Evolutionary conservation across 768 basidiomycete genomes (phyloP).

Genomic region (Psilocybe azurescens): DNA sequence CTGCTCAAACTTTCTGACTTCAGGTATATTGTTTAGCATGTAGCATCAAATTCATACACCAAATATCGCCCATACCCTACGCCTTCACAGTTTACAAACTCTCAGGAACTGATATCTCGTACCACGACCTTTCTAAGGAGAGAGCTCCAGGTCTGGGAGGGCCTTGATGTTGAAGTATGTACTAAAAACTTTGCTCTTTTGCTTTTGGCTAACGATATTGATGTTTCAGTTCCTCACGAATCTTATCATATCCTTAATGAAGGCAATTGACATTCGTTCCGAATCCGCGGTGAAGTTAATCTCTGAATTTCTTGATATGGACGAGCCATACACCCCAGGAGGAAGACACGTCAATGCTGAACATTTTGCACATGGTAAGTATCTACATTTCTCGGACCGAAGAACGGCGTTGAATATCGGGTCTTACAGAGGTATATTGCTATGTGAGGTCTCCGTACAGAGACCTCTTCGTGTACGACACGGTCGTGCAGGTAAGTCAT

Average conservation of each 20-base stretch:
- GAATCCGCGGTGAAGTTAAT: slow-evolving; percentile 85
- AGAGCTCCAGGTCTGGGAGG: slow-evolving; percentile 87
- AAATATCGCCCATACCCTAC: slow-evolving; percentile 91
- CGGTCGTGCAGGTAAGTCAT: slow-evolving; percentile 71
- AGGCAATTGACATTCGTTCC: slow-evolving; percentile 90
- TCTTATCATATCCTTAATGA: slow-evolving; percentile 89
- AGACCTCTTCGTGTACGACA: slow-evolving; percentile 84
- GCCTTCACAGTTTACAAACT: slow-evolving; percentile 81
- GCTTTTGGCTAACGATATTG: slow-evolving; percentile 14
- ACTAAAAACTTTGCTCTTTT: slow-evolving; percentile 3
- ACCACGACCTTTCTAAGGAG: slow-evolving; percentile 84
- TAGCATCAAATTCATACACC: slow-evolving; percentile 87
- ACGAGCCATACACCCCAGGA: slow-evolving; percentile 59
- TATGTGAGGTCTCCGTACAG: slow-evolving; percentile 90
- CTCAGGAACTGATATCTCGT: slow-evolving; percentile 73
- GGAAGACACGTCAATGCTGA: slow-evolving; percentile 76
- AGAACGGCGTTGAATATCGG: slow-evolving; percentile 2
- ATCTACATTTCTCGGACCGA: slow-evolving; percentile 26
- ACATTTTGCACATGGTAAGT: slow-evolving; percentile 89
- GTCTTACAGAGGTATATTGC: slow-evolving; percentile 75
- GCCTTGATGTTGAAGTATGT: slow-evolving; percentile 86
- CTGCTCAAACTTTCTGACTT: slow-evolving; percentile 10
- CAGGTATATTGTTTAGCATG: slow-evolving; percentile 59
- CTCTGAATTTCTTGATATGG: slow-evolving; percentile 89
- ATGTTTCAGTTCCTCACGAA: slow-evolving; percentile 81